Base-by-base conservation (phyloP, 768 basidiomycete species). In the Mycena polygramma region DNA sequence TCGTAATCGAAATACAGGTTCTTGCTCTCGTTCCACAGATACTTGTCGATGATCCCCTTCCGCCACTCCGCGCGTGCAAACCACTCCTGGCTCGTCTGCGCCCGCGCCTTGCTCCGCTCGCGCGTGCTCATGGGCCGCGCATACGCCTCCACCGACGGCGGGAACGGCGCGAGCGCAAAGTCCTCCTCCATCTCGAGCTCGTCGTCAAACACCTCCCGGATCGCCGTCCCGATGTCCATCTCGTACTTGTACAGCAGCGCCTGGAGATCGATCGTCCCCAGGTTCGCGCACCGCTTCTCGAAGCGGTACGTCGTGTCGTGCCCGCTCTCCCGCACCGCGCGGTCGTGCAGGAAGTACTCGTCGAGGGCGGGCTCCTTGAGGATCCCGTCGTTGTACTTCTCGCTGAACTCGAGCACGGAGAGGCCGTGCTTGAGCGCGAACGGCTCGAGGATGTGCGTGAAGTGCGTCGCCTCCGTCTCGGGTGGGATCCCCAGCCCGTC, bases 161-260 rank as follows among this genome's bases (percentile, higher is more conserved):
- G 97, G 90, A 97, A 99, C 2, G 97, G 94, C 14, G 94, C 89
- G 57, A 99, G 85, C 3, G 90, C 85, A 79, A 98, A 99, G 68
- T 97, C 95, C 75, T 98, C 95, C 61, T 96, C 95, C 63, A 99
- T 81, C 61, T 97, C 94, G 61, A 99, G 84, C 79, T 94, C 90
- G 78, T 97, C 96, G 75, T 94, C 94, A 75, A 99, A 99, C 69
- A 98, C 92, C 79, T 98, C 96, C 66, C 92, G 90, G 77, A 99
- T 98, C 30, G 96, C 96, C 13, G 95, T 97, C n/a, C 95, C 98
- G 70, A 99, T 99, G 78, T 99, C 97, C 69, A 96, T 89, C 80
- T 99, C 97, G 75, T 98, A 99, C 86, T 99, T 99, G 90, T 97
- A 99, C 54, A 99, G 84, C 77, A 99, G 85, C 57, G 96, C 90